Base-by-base conservation (phyloP, 169 alveolate genomes). In the Cryptosporidium viatorum region DNA sequence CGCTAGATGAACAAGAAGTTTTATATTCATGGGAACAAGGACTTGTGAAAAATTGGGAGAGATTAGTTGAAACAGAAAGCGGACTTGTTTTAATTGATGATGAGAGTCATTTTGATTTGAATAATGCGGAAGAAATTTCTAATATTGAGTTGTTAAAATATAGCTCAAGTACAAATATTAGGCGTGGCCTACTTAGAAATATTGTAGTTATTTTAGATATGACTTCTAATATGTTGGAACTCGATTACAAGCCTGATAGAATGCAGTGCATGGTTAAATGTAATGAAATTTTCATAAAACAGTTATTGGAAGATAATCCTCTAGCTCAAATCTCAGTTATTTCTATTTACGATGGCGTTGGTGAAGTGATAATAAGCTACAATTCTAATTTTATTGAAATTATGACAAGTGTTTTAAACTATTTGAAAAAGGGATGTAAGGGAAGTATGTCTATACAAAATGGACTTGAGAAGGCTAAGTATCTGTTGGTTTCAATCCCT, bases 181-280 rank as follows among this genome's bases (percentile, higher is more conserved):
- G 89, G 39, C 89, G 89, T 48, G 89, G 89, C 12, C 26, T 80
- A 41, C 75, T 80, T 5, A 37, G 89, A 39, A 80, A 80, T 9
- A 60, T 80, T 4, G 89, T 80, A 5, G 41, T 80, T 31, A 80
- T 80, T 37, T 39, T 80, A 23, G 89, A 80, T 41, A 80, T 80
- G 89, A 29, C 89, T 21, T 80, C 89, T 39, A 80, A 48, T n/a
- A 80, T 80, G 89, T n/a, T 62, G 70, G 89, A 80, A 9, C 89
- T 80, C 6, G 89, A 80, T 26, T 80, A 80, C 35, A 80, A 80
- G 51, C 89, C 89, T 2, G 89, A 80, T 16, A 51, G 89, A 33
- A 12, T 80, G 33, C 89, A 80, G 62, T 60, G 89, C 37, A 80
- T 80, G 89, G 18, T 80, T 23, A 80, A 37, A 62, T 80, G 89